Percentiles rank a stretch among this genome's conserved stretches.
Evolutionary conservation across 768 basidiomycete genomes (phyloP).

Genomic region (Pleurotus giganteus): DNA sequence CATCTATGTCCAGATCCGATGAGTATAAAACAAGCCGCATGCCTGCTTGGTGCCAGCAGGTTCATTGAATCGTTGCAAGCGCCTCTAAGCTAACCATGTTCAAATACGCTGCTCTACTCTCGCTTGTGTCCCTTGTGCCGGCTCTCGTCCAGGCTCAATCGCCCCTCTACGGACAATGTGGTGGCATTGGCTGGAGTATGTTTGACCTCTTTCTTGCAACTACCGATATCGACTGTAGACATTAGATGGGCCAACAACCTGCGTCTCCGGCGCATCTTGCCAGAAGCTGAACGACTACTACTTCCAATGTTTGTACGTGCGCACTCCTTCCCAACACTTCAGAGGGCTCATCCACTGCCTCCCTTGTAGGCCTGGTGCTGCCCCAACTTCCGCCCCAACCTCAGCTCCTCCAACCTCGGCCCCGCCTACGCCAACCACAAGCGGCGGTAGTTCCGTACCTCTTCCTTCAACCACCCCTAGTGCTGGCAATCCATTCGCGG

Average conservation of each 20-base stretch:
- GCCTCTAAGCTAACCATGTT: conserved; percentile 34
- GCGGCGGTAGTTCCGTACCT: conserved; percentile 20
- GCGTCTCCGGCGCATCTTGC: conserved; percentile 36
- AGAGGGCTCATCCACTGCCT: not conserved
- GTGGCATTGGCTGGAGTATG: conserved; percentile 51
- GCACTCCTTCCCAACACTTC: not conserved
- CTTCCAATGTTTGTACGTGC: conserved; percentile 39
- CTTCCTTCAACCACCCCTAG: conserved; percentile 34
- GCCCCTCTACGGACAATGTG: conserved; percentile 51
- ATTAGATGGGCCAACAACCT: conserved; percentile 37
- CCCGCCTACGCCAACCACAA: conserved; percentile 17
- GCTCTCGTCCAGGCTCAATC: conserved; percentile 41
- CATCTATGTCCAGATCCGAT: not conserved
- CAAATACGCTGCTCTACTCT: conserved; percentile 43
- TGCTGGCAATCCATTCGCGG: conserved; percentile 52
- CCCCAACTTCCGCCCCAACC: conserved; percentile 17
- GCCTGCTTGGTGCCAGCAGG: conserved; percentile 14
- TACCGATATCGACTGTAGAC: not conserved
- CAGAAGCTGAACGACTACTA: conserved; percentile 33
- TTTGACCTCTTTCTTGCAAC: conserved; percentile 2
- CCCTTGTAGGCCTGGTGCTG: conserved; percentile 15
- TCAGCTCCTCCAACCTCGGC: conserved; percentile 18
- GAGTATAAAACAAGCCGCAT: conserved; percentile 19
- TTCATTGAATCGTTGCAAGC: not conserved
- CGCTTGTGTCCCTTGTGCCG: conserved; percentile 41